These are phyloP conservation scores for Cicer arietinum DNA, from an alignment of 306 rosid species.

Conservation along the genomic window DNA sequence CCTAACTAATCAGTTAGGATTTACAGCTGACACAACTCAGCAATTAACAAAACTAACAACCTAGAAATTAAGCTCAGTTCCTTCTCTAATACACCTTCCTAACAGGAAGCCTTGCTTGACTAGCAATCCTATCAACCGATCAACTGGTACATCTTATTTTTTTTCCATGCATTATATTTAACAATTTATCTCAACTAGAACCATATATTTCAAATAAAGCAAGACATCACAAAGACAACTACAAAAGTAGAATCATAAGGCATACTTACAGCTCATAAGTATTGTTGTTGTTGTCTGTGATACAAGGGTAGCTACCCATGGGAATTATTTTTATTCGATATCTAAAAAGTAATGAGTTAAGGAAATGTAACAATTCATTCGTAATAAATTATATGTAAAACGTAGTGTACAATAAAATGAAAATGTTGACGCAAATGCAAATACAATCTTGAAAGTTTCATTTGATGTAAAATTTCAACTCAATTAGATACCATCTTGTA, in stretches of 20 bases:
- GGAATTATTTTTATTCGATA: conserved; percentile 93
- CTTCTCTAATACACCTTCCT: no score
- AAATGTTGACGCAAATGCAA: conserved; percentile 11
- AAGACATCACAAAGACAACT: background rate
- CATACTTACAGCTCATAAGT: conserved; percentile 88
- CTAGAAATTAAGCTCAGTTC: no score
- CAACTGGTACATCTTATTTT: conserved; percentile 23
- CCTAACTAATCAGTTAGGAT: no score
- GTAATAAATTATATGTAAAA: conserved; percentile 23
- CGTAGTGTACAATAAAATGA: conserved; percentile 28
- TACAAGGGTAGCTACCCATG: conserved; percentile 97
- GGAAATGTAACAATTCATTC: conserved; percentile 42
- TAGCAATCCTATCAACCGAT: no score
- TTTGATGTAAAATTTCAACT: conserved; percentile 27
- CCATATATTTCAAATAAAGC: conserved; percentile 14
- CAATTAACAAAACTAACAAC: no score
- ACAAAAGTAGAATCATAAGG: conserved; percentile 2
- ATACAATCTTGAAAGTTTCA: conserved; percentile 30
- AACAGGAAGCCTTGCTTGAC: no score
- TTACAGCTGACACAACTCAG: no score
- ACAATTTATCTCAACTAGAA: conserved; percentile 29
- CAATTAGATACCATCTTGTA: conserved; percentile 5
- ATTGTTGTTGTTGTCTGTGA: conserved; percentile 73
- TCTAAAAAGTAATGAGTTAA: conserved; percentile 59
- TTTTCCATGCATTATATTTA: conserved; percentile 21